These are phyloP conservation scores for Eucalyptus sp. DNA, from an alignment of 345 rosid genomes.

Conservation along the genomic window DNA sequence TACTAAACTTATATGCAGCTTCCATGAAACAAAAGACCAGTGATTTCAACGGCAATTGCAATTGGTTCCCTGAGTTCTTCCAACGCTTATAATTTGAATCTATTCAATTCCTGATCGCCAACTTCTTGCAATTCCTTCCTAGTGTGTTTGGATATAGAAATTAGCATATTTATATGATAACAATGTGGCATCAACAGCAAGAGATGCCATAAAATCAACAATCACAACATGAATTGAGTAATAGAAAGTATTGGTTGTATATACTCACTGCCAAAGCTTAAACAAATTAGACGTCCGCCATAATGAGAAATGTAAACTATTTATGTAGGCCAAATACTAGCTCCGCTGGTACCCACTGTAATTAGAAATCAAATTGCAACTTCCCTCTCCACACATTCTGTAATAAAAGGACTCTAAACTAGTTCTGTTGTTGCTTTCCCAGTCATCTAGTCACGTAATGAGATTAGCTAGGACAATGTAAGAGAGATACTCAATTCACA, in stretches of 20 bases:
- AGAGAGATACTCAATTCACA: neutral
- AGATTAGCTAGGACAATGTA: neutral
- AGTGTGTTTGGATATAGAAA: too few relatives aligned
- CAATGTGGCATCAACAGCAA: neutral
- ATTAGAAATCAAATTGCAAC: neutral
- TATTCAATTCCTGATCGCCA: too few relatives aligned
- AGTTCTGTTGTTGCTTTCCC: neutral
- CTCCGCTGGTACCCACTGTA: neutral
- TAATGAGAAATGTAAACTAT: neutral
- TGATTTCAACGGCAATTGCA: too few relatives aligned
- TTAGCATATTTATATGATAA: neutral
- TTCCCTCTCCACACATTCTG: neutral
- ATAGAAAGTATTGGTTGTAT: too few relatives aligned
- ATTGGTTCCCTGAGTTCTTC: too few relatives aligned
- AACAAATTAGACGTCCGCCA: neutral
- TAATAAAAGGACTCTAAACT: neutral
- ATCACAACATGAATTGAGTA: neutral
- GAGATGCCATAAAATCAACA: neutral
- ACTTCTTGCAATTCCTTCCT: too few relatives aligned
- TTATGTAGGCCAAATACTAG: neutral
- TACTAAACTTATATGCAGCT: too few relatives aligned
- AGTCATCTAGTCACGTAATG: fast-evolving
- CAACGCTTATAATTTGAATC: too few relatives aligned
- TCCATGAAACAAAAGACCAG: too few relatives aligned
- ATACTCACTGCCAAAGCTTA: too few relatives aligned